Percentiles rank a stretch among this genome's conserved stretches.
Conservation (phyloP, 306 rosid species). For the Citrullus mucosospermus region DNA sequence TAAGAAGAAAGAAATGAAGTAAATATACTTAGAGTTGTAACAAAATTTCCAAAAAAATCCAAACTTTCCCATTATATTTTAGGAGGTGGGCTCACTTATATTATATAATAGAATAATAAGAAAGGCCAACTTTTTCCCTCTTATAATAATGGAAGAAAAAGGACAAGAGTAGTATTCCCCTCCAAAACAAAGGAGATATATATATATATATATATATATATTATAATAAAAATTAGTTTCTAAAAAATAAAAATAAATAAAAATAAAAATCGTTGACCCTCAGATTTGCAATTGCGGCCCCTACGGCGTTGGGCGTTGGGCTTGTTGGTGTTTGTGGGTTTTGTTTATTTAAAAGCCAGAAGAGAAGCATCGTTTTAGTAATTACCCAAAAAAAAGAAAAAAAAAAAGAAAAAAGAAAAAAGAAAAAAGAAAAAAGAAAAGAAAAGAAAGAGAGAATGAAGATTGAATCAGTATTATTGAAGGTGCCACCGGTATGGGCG, state of each 20-base stretch:
- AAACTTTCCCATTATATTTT: too few relatives aligned
- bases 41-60: too few relatives aligned
- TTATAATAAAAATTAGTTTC: background rate
- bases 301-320: slow-evolving; percentile 99
- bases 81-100: background rate
- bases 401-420: too few relatives aligned
- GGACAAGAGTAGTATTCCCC: background rate
- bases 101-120: background rate
- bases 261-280: slow-evolving; percentile 55
- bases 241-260: background rate
- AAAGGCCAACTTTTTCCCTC: background rate
- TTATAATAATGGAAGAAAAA: background rate
- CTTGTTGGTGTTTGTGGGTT: slow-evolving; percentile 18
- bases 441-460: too few relatives aligned
- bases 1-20: too few relatives aligned
- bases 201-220: background rate
- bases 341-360: slow-evolving; percentile 3
- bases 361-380: background rate
- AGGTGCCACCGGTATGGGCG: background rate
- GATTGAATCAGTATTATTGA: too few relatives aligned
- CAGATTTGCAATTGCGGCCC: slow-evolving; percentile 76
- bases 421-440: too few relatives aligned
- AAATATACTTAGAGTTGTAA: too few relatives aligned
- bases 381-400: too few relatives aligned
- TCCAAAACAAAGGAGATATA: background rate